Base-by-base conservation (phyloP, 202 grass and related monocot species). In the Saccharum hybrid region DNA sequence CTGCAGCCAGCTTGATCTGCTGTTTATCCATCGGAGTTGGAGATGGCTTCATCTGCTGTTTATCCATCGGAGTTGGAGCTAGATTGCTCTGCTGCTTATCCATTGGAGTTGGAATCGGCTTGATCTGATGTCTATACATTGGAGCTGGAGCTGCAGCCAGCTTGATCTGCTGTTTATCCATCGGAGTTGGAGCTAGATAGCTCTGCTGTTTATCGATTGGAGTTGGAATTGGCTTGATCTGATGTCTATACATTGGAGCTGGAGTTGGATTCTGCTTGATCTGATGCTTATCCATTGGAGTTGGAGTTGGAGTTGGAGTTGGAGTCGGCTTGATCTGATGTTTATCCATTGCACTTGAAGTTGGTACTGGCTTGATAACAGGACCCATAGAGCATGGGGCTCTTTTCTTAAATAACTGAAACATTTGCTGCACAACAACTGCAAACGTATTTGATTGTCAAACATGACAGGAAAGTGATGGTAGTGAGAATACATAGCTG, bases 361-460 rank as follows among this genome's bases (percentile, higher is more conserved):
- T 31, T 37, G 66, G 34, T 7, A 57, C 72, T n/a, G 68, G 74
- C 42, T 64, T 82, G 62, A 38, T 74, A 49, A 66, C 54, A 64
- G 51, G 51, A 66, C 18, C 74, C 42, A 43, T 8, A 3, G 65
- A 77, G 68, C 48, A 54, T 54, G 65, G 40, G 31, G 60, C 74
- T 76, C 56, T 83, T 80, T 88, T 83, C 45, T 60, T 48, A 79
- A 79, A 83, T 36, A 91, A 33, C 30, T 76, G 63, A 28, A 40
- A 83, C 90, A 91, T 91, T 86, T 83, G 68, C 38, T 83, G 80
- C 37, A 81, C 72, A 82, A 82, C 79, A 86, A 33, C 86, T 92
- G 86, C 65, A 72, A 34, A 33, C 33, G 26, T 34, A 77, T 78
- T 62, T 74, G 45, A 74, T 51, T 6, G 13, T 80, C 64, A 83